Evolutionary conservation across 2,329 filamentous ascomycete species (phyloP), one percentile per base, ranked within the genome.

Genomic region (Coniella vitis): DNA sequence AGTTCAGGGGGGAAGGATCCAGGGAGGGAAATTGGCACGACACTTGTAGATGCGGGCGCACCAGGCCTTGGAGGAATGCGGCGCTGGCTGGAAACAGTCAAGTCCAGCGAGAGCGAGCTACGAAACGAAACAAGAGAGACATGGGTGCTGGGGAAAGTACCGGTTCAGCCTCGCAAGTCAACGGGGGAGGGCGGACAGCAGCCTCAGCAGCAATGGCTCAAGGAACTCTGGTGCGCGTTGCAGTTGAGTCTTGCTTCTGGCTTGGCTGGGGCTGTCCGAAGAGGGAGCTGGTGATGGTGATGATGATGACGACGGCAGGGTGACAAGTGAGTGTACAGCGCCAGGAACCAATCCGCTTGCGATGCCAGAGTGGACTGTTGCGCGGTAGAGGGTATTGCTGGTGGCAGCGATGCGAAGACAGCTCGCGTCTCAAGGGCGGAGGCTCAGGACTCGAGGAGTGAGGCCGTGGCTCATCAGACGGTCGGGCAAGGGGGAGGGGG

Each of bases 91-190:
- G 44, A 47, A 36, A 47, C 29, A 38, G 36, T 47, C 34, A 25
- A 40, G 38, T 41, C 31, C 29, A 34, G 25, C n/a, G 25, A 22
- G 31, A 20, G 37, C 37, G n/a, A 22, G 38, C 38, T 47, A 38
- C 37, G 32, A 32, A 43, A 37, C 22, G 41, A 42, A 21, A 36
- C 29, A 31, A 29, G 44, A 45, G 45, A 45, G 29, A 41, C 41
- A n/a, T 14, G 38, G 36, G 16, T 4, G 9, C 8, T 12, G 38
- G 12, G 46, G 49, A 42, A 52, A 49, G 47, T 54, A 54, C 49
- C 52, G 52, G 52, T 49, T 54, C 52, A 47, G 46, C 52, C 52
- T 52, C 52, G 49, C 49, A 38, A 32, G 29, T 29, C 37, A 45
- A 46, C 52, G 52, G 45, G 48, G 44, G 51, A 53, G 39, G 47